Evolutionary conservation across 2,329 filamentous ascomycete genomes (phyloP).

Genomic region (Botrytis medusae): DNA sequence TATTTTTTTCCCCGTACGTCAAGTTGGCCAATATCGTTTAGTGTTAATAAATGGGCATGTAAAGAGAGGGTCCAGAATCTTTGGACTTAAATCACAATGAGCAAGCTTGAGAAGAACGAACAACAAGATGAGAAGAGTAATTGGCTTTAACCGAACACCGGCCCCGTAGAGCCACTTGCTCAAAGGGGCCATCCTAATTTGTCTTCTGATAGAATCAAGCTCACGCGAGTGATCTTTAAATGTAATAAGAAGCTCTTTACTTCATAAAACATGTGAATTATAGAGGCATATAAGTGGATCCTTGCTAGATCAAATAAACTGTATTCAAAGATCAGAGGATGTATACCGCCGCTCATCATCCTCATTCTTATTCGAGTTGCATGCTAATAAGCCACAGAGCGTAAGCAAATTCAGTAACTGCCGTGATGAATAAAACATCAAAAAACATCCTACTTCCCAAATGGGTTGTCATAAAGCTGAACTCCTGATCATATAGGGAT

Average conservation of each 20-base stretch:
- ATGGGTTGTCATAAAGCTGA: neutral
- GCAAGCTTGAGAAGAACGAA: neutral
- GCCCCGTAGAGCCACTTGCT: neutral
- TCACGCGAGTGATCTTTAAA: neutral
- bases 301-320: neutral
- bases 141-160: neutral
- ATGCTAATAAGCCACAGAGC: neutral
- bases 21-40: neutral
- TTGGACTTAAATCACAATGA: neutral
- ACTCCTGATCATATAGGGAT: neutral
- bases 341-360: neutral
- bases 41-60: neutral
- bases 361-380: neutral
- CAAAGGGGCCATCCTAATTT: neutral
- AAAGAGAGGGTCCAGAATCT: neutral
- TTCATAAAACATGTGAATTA: neutral
- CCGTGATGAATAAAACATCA: neutral
- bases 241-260: neutral
- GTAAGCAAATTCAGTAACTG: neutral
- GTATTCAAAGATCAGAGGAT: neutral
- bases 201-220: neutral
- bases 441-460: neutral
- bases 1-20: neutral
- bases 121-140: neutral
- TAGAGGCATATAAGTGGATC: neutral